Percentiles rank a stretch among this genome's conserved stretches.
Conservation (phyloP, 495 filamentous ascomycete genomes). For the Podospora appendiculata region DNA sequence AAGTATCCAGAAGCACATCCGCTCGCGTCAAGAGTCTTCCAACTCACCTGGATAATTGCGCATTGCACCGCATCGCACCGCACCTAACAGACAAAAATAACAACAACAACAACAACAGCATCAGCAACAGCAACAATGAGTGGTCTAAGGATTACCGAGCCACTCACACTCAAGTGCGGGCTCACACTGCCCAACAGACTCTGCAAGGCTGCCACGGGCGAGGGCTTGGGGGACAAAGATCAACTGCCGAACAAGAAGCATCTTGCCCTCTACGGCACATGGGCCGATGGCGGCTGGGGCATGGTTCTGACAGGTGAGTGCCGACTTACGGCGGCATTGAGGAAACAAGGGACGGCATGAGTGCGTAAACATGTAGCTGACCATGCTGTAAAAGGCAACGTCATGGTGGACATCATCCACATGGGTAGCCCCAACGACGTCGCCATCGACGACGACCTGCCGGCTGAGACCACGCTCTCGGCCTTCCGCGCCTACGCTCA, state of each 20-base stretch:
- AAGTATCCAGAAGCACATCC: too few relatives aligned
- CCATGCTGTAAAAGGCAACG: constrained; percentile 26
- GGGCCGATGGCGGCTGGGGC: constrained; percentile 47
- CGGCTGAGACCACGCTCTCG: constrained; percentile 20
- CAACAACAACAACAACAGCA: neutral
- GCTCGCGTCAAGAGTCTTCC: too few relatives aligned
- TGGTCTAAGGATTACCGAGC: constrained; percentile 23
- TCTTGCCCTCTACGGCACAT: constrained; percentile 45
- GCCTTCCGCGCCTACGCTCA: constrained; percentile 42
- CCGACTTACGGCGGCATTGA: too few relatives aligned
- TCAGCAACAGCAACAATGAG: neutral
- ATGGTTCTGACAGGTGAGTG: constrained; percentile 19
- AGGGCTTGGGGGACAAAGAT: constrained; percentile 25
- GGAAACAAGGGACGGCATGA: too few relatives aligned
- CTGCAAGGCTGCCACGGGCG: constrained; percentile 35
- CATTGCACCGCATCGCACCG: too few relatives aligned
- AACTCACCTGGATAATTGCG: too few relatives aligned
- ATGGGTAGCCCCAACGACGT: constrained; percentile 36
- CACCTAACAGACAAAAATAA: too few relatives aligned
- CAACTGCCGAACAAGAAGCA: constrained; percentile 41
- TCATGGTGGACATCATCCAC: constrained; percentile 50
- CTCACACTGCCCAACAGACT: constrained; percentile 33
- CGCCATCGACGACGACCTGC: constrained; percentile 26
- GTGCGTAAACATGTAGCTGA: too few relatives aligned
- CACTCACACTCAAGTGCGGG: constrained; percentile 31